Evolutionary conservation across 495 filamentous ascomycete species (phyloP).

Genomic region (Penicillium taxi): DNA sequence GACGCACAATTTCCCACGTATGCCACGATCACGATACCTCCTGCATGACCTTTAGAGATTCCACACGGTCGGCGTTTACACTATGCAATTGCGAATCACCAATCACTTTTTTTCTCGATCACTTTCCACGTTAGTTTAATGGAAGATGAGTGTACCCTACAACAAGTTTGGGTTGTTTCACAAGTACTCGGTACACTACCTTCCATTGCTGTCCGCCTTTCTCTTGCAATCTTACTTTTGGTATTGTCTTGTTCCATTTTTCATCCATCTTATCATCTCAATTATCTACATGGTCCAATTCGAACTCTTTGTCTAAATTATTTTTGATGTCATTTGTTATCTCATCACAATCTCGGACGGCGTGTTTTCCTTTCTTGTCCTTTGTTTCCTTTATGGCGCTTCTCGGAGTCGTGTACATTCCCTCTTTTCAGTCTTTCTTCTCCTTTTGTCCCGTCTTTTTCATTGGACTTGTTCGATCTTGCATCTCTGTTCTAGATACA

Average conservation of each 20-base stretch:
- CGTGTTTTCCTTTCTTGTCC: slow-evolving; percentile 11
- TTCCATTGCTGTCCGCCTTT: slow-evolving; percentile 1
- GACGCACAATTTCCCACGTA: slow-evolving; percentile 29
- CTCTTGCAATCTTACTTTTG: slow-evolving; percentile 3
- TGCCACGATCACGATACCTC: slow-evolving; percentile 42
- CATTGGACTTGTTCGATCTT: slow-evolving; percentile 1
- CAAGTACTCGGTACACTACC: too few relatives aligned
- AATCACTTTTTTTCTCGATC: slow-evolving; percentile 13
- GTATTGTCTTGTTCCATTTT: slow-evolving; percentile 8
- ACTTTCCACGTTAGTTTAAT: slow-evolving; percentile 5
- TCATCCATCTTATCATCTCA: too few relatives aligned
- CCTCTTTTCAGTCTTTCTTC: slow-evolving; percentile 3
- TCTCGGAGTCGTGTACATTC: slow-evolving; percentile 17
- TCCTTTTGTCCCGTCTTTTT: neutral
- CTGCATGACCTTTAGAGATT: slow-evolving; percentile 42
- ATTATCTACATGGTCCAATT: too few relatives aligned
- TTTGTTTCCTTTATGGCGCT: slow-evolving; percentile 9
- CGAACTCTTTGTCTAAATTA: too few relatives aligned
- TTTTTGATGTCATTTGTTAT: slow-evolving; percentile 12
- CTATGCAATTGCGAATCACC: slow-evolving; percentile 30
- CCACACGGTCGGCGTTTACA: slow-evolving; percentile 38
- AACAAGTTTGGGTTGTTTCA: slow-evolving; percentile 2
- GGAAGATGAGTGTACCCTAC: slow-evolving; percentile 4
- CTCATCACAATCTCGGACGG: slow-evolving; percentile 13
- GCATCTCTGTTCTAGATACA: slow-evolving; percentile 3